Evolutionary conservation across 2,329 filamentous ascomycete genomes (phyloP).

Genomic region (Leptographium radiaticola): DNA sequence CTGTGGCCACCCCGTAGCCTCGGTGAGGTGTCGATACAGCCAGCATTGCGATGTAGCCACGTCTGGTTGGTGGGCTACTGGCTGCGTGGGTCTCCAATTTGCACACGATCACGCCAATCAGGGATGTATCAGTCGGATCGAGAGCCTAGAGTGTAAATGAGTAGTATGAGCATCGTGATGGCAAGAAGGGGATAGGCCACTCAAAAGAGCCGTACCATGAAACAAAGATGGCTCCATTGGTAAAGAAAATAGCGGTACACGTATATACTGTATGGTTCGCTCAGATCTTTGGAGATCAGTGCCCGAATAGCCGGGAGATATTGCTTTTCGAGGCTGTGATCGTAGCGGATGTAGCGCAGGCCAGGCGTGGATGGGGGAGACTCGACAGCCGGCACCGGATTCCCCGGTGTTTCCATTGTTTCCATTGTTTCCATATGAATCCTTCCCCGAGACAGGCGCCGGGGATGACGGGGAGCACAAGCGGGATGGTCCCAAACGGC

Average conservation of each 20-base stretch:
- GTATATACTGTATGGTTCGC: slow-evolving; percentile 98
- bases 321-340: slow-evolving; percentile 44
- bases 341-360: slow-evolving; percentile 48
- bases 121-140: slow-evolving; percentile 43
- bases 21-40: slow-evolving; percentile 74
- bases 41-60: slow-evolving; percentile 97
- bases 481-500: too few species aligned
- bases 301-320: slow-evolving; percentile 79
- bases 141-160: slow-evolving; percentile 31
- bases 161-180: slow-evolving; percentile 1
- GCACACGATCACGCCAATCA: slow-evolving; percentile 86
- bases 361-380: slow-evolving; percentile 16
- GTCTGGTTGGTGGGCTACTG: slow-evolving; percentile 58
- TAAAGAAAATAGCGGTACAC: slow-evolving; percentile 97
- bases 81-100: slow-evolving; percentile 86
- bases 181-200: neutral
- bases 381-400: neutral
- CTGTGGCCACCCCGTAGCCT: slow-evolving; percentile 76
- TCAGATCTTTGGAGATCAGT: slow-evolving; percentile 89
- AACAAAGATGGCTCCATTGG: slow-evolving; percentile 96
- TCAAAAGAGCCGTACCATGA: slow-evolving; percentile 51
- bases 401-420: neutral
- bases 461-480: neutral
- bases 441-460: neutral
- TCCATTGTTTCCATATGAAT: too few species aligned